phyloP scores from a whole-genome alignment of 2,329 filamentous ascomycete genomes.

The Microdochium trichocladiopsis region DNA sequence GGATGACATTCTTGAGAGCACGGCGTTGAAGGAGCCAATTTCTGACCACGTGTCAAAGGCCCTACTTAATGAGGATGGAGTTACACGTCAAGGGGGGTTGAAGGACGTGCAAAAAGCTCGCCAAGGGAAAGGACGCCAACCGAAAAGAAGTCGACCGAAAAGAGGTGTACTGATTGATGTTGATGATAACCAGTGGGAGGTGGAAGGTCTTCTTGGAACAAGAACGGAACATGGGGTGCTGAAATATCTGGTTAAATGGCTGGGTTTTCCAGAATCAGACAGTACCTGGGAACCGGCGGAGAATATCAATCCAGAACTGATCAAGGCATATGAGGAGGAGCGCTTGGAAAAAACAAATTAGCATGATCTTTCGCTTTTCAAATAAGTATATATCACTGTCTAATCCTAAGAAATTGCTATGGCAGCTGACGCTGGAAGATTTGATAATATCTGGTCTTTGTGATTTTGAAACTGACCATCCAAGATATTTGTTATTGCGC shows the following conservation, averaged over 20 bases:
- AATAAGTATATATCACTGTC: background rate
- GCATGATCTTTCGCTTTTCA: background rate
- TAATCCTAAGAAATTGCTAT: background rate
- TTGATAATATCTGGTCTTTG: background rate
- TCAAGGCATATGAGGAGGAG: background rate
- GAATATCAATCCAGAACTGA: background rate
- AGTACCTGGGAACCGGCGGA: background rate
- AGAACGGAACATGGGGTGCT: background rate
- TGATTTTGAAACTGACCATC: background rate
- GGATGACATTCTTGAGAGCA: background rate
- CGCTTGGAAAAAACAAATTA: background rate
- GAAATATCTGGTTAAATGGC: background rate
- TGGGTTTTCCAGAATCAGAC: background rate
- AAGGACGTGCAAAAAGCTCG: background rate
- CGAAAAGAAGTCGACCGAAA: too few relatives aligned
- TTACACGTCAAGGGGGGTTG: background rate
- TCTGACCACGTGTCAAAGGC: background rate
- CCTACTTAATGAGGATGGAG: background rate
- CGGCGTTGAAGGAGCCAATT: background rate
- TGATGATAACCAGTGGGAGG: background rate
- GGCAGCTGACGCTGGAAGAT: background rate
- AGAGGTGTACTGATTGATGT: background rate
- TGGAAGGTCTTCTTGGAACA: background rate
- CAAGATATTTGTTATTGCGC: background rate
- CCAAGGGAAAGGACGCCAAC: too few relatives aligned